Percentiles rank a stretch among this genome's conserved stretches.
These are phyloP conservation scores for Wickerhamiella allomyrinae DNA, from an alignment of 805 yeast species.

Conservation along the genomic window DNA sequence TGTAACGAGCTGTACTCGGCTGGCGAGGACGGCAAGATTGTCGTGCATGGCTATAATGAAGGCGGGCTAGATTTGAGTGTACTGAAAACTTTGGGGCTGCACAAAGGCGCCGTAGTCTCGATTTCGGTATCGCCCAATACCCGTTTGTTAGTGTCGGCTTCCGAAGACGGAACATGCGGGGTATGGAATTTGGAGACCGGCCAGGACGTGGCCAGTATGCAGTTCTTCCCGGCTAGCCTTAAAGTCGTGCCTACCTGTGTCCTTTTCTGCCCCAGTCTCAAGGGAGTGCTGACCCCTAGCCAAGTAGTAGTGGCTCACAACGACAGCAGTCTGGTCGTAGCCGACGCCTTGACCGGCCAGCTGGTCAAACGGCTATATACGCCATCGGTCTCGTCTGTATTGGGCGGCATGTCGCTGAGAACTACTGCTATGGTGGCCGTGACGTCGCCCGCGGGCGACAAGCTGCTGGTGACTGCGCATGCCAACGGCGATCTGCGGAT, in stretches of 20 bases:
- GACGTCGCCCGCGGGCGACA: constrained; percentile 4
- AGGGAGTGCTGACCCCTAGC: background rate
- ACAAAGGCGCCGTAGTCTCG: constrained; percentile 2
- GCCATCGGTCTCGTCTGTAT: constrained; percentile 1
- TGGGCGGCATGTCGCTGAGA: constrained; percentile 2
- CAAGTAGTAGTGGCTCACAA: background rate
- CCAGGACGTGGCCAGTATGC: background rate
- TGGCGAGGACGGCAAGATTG: constrained; percentile 14
- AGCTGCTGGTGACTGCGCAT: constrained; percentile 8
- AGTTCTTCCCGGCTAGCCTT: background rate
- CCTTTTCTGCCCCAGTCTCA: background rate
- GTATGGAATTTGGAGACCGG: background rate
- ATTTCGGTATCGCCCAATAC: constrained; percentile 1
- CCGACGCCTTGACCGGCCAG: constrained; percentile 15
- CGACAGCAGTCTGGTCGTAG: constrained; percentile 4
- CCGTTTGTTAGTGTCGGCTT: constrained; percentile 2
- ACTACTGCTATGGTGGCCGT: constrained; percentile 6
- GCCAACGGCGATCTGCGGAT: constrained; percentile 15
- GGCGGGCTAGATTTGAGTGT: constrained; percentile 1
- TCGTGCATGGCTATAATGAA: constrained; percentile 12
- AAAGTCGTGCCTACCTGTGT: background rate
- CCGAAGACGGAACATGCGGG: background rate
- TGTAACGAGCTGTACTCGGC: constrained; percentile 12
- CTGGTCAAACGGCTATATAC: constrained; percentile 6
- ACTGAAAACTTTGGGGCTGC: background rate